Percentiles rank a stretch among this genome's conserved stretches.
Evolutionary conservation across 2,329 filamentous ascomycete genomes (phyloP).

Genomic region (Chaetomium strumarium): DNA sequence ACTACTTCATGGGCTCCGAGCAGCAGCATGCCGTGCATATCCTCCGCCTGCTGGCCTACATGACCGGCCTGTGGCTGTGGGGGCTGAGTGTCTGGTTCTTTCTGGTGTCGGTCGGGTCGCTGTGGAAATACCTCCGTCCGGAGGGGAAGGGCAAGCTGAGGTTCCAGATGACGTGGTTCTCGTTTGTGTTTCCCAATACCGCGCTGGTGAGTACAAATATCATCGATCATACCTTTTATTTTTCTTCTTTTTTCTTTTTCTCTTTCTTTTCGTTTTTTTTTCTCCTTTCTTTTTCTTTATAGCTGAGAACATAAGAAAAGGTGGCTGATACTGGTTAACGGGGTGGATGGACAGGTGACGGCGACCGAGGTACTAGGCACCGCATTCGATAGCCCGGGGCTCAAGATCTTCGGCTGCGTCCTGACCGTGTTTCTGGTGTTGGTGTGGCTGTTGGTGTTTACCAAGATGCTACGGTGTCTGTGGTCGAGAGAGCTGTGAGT

Average conservation of each 20-base stretch:
- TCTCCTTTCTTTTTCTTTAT: not conserved
- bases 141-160: constrained; percentile 50
- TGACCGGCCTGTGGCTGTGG: constrained; percentile 75
- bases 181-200: constrained; percentile 76
- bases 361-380: constrained; percentile 66
- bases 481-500: constrained; percentile 52
- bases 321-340: not conserved
- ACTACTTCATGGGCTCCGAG: constrained; percentile 7
- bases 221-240: constrained; percentile 23
- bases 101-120: constrained; percentile 68
- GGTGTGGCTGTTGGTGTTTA: constrained; percentile 63
- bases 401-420: constrained; percentile 62
- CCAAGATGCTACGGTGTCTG: constrained; percentile 65
- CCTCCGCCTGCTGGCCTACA: constrained; percentile 46
- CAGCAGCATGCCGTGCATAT: constrained; percentile 32
- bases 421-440: constrained; percentile 61
- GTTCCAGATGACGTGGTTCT: constrained; percentile 84
- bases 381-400: constrained; percentile 52
- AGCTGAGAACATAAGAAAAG: not conserved
- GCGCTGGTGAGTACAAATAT: constrained; percentile 44
- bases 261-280: no score
- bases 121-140: constrained; percentile 58
- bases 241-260: constrained; percentile 31
- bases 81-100: constrained; percentile 78
- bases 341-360: constrained; percentile 38